Conservation (phyloP, 345 rosid genomes). For the Theobroma cacao region DNA sequence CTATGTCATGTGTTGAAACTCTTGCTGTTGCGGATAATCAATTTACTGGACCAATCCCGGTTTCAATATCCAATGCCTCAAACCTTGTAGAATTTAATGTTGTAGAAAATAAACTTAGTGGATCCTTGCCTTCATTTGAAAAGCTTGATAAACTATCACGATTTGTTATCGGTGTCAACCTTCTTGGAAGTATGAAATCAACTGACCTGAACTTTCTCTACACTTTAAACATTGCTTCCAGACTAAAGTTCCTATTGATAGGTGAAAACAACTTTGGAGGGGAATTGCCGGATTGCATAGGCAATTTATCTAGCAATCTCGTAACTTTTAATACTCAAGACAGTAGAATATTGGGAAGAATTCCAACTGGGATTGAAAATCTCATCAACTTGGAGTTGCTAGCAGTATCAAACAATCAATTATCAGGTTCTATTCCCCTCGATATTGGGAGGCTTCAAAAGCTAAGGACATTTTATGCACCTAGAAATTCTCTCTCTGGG, state of each 20-base stretch:
- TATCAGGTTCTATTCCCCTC: constrained; percentile 5
- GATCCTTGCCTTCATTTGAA: constrained; percentile 1
- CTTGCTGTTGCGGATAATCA: neutral
- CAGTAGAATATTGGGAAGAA: constrained; percentile 4
- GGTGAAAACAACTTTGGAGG: neutral
- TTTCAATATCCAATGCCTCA: constrained; percentile 11
- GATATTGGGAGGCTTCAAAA: constrained; percentile 4
- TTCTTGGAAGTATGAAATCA: neutral
- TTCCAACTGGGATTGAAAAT: neutral
- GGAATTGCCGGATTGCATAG: neutral
- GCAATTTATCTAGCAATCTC: neutral
- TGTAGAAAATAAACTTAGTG: neutral
- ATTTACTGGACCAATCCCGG: neutral
- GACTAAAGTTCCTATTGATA: neutral
- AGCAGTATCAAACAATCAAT: neutral
- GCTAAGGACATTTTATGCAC: neutral
- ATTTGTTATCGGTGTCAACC: fast-evolving
- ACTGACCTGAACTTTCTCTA: constrained; percentile 6
- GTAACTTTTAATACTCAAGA: neutral
- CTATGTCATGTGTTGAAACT: neutral
- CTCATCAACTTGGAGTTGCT: neutral
- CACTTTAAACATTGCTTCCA: neutral
- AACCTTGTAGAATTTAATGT: neutral
- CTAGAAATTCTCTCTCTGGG: constrained; percentile 1
- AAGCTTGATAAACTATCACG: neutral